Percentiles rank a stretch among this genome's conserved stretches.
phyloP scores from a whole-genome alignment of 2,329 filamentous ascomycete species.

The Alternaria triticimaculans region DNA sequence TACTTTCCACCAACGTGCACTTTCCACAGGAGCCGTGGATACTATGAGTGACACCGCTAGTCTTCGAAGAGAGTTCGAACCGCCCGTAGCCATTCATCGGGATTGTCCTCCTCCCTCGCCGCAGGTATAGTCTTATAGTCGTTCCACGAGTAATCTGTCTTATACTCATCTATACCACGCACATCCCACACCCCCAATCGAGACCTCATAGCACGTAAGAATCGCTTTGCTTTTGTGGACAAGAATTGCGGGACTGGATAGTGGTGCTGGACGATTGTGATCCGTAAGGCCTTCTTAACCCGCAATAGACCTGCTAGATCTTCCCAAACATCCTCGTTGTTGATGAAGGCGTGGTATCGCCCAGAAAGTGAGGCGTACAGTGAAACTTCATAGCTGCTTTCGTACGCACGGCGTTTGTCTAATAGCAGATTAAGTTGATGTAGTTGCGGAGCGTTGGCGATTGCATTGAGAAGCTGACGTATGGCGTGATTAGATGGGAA shows the following conservation, averaged over 20 bases:
- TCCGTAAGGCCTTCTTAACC: not conserved
- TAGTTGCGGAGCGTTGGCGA: not conserved
- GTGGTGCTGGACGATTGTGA: fast-evolving
- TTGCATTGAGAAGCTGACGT: not conserved
- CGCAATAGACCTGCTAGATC: not conserved
- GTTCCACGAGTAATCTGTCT: not conserved
- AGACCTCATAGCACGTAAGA: not conserved
- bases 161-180: not conserved
- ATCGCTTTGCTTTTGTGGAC: not conserved
- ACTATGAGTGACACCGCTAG: not conserved
- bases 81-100: not conserved
- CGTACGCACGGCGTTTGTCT: not conserved
- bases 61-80: not conserved
- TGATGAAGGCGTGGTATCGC: not conserved
- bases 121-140: not conserved
- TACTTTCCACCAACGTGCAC: not conserved
- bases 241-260: not conserved
- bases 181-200: not conserved
- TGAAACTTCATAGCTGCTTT: not conserved
- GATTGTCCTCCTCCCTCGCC: not conserved
- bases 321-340: not conserved
- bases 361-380: not conserved
- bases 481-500: fast-evolving
- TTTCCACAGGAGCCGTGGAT: not conserved
- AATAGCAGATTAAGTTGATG: not conserved